These are phyloP conservation scores for Phytomonas sp. DNA, from an alignment of 208 protist species.

Conservation along the genomic window DNA sequence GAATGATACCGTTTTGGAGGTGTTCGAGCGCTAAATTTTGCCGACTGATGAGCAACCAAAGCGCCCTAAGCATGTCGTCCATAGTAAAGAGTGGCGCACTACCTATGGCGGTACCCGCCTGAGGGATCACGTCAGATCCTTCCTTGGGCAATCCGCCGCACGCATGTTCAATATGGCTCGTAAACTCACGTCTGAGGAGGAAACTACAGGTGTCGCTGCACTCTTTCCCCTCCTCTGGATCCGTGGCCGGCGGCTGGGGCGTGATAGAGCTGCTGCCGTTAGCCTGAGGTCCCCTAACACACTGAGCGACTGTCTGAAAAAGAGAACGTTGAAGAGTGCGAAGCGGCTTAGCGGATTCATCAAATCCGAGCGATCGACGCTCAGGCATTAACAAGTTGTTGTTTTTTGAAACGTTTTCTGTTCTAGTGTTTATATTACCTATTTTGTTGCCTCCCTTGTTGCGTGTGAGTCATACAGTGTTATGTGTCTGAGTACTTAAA, in stretches of 20 bases:
- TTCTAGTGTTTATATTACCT: neutral
- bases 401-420: neutral
- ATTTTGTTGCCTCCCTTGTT: neutral
- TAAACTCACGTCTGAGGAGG: slow-evolving; percentile 1
- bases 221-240: neutral
- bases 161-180: neutral
- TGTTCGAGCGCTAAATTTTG: slow-evolving; percentile 3
- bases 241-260: neutral
- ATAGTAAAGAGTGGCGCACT: neutral
- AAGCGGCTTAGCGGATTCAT: neutral
- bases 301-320: neutral
- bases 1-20: neutral
- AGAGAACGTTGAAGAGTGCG: neutral
- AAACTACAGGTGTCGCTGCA: neutral
- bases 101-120: neutral
- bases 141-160: neutral
- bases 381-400: neutral
- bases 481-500: neutral
- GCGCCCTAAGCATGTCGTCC: neutral
- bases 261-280: neutral
- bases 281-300: neutral
- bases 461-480: neutral
- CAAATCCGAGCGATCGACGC: neutral
- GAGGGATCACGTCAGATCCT: neutral
- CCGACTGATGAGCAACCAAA: neutral